Percentiles rank a stretch among this genome's conserved stretches.
phyloP scores from a whole-genome alignment of 2,329 filamentous ascomycete species.

The Magnaporthiopsis incrustans region DNA sequence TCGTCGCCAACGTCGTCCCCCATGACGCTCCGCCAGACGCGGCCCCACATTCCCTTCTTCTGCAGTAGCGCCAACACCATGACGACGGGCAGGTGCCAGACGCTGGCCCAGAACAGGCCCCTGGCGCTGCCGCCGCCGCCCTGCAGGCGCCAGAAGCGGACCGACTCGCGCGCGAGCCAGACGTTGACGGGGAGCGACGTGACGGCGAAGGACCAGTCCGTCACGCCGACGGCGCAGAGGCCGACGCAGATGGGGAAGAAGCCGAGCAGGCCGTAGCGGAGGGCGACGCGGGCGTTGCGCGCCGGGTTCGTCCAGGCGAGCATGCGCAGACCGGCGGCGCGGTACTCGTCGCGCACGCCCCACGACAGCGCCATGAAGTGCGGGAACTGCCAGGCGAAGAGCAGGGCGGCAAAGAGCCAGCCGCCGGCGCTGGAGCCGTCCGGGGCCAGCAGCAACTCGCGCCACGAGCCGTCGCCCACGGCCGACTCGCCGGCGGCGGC shows the following conservation, averaged over 20 bases:
- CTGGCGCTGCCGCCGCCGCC: slow-evolving; percentile 75
- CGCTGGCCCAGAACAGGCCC: slow-evolving; percentile 90
- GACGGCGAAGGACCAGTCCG: slow-evolving; percentile 75
- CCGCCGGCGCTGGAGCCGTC: slow-evolving; percentile 63
- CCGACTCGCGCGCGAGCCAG: slow-evolving; percentile 77
- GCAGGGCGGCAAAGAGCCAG: slow-evolving; percentile 75
- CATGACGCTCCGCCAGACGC: slow-evolving; percentile 64
- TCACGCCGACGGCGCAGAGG: slow-evolving; percentile 71
- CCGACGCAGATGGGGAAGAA: slow-evolving; percentile 83
- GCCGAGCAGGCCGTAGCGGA: slow-evolving; percentile 74
- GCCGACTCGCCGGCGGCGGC: slow-evolving; percentile 86
- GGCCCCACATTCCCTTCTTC: slow-evolving; percentile 86
- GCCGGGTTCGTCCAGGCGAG: slow-evolving; percentile 81
- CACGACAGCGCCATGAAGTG: slow-evolving; percentile 96
- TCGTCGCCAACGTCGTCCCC: slow-evolving; percentile 42
- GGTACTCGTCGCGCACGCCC: slow-evolving; percentile 84
- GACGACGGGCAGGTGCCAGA: slow-evolving; percentile 88
- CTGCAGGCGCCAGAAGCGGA: slow-evolving; percentile 70
- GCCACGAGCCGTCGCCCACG: slow-evolving; percentile 56
- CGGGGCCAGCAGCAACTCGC: slow-evolving; percentile 62
- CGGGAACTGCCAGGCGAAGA: slow-evolving; percentile 96
- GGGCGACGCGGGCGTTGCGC: slow-evolving; percentile 75
- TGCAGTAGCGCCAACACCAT: slow-evolving; percentile 85
- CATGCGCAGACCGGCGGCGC: slow-evolving; percentile 60
- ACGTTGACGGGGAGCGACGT: slow-evolving; percentile 76